Base-by-base conservation (phyloP, 805 yeast genomes). In the Nakazawaea ambrosiae region DNA sequence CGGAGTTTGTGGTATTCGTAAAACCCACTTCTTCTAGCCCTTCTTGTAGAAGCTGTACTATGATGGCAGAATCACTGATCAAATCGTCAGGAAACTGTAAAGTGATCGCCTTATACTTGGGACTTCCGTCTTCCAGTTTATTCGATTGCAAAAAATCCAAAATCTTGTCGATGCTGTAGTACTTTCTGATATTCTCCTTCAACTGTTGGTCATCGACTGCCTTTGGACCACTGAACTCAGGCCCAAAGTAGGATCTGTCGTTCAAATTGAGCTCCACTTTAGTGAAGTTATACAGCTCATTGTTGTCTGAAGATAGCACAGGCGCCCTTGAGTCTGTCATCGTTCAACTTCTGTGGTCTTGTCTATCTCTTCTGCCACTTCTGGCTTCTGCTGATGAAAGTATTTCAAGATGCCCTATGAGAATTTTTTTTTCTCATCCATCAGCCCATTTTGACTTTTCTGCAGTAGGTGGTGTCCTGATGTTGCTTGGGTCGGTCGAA, bases 81-180 rank as follows among this genome's bases (percentile, higher is more conserved):
- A 89, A 60, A 4, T 61, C 42, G 55, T 94, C 98, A 0, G 97
- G 97, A 46, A 92, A 90, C 58, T 92, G 98, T 23, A 92, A 62
- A 0, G 97, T 88, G 2, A 89, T 70, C 19, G 69, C 65, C 31
- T 55, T 58, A 54, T 60, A 79, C 24, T 49, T 54, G 25, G 44
- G 49, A 26, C 36, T 39, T 0, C 51, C 56, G 4, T 51, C 50
- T 3, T 51, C 50, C 20, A 51, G 53, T 5, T 22, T 24, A 4
- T 5, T 18, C 7, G 18, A 3, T 32, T 40, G 20, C 15, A 46
- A 20, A 39, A 43, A 49, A 4, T 41, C 29, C 2, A 45, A 27
- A 25, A 60, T 41, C 31, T 49, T 42, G 3, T 47, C 44, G 2
- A 39, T 25, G 15, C 36, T 31, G 20, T 39, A 39, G 18, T 34